Conservation (phyloP, 75 land plant species). For the Selaginella tamariscina region DNA sequence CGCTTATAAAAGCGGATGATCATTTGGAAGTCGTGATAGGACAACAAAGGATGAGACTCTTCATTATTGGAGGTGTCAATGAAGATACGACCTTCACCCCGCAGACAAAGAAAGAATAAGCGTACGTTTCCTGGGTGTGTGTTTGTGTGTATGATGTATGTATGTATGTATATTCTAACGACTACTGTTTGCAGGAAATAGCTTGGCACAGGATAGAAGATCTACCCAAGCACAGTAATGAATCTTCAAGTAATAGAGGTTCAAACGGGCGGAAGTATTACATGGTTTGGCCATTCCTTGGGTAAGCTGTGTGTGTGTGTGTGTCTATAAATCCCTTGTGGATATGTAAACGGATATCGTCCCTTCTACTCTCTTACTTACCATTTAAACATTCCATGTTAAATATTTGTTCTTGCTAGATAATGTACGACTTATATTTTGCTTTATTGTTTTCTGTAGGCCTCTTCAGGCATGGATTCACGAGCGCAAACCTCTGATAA, state of each 20-base stretch:
- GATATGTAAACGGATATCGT: too few relatives aligned
- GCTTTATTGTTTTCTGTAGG: constrained; percentile 22
- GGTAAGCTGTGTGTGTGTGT: constrained; percentile 28
- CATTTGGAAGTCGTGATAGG: constrained; percentile 71
- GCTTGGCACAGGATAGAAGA: constrained; percentile 82
- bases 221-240: constrained; percentile 47
- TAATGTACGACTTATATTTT: not conserved
- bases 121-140: constrained; percentile 33
- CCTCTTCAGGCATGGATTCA: constrained; percentile 68
- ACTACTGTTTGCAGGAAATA: constrained; percentile 84
- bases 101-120: constrained; percentile 95
- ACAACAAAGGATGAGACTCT: constrained; percentile 83
- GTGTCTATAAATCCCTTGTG: not conserved
- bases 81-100: constrained; percentile 83
- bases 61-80: constrained; percentile 68
- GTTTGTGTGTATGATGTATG: not conserved
- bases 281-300: constrained; percentile 84
- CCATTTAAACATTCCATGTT: too few relatives aligned
- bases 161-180: not conserved
- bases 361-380: too few relatives aligned
- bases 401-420: too few relatives aligned
- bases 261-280: constrained; percentile 81
- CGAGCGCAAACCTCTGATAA: constrained; percentile 24
- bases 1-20: constrained; percentile 60
- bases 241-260: constrained; percentile 50